Conservation (phyloP, 495 filamentous ascomycete species). For the Gamarada debralockiae region DNA sequence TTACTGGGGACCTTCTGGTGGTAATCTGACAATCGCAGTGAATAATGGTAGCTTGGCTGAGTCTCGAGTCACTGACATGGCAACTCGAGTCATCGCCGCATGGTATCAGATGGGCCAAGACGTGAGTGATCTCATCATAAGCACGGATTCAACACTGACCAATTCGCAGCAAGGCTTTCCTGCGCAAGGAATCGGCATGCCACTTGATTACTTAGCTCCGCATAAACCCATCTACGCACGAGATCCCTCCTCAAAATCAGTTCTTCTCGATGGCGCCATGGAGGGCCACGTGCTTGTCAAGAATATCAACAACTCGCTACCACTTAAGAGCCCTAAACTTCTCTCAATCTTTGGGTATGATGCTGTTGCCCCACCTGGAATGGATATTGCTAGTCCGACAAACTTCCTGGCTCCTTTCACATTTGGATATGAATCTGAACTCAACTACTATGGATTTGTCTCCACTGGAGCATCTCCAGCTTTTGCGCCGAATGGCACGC, state of each 20-base stretch:
- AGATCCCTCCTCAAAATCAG: slow-evolving; percentile 35
- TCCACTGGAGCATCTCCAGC: slow-evolving; percentile 28
- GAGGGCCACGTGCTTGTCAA: slow-evolving; percentile 62
- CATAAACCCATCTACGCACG: slow-evolving; percentile 47
- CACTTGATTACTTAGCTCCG: slow-evolving; percentile 46
- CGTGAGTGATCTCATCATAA: slow-evolving; percentile 32
- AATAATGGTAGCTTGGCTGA: slow-evolving; percentile 45
- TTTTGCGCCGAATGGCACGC: slow-evolving; percentile 75
- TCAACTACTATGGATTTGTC: neutral
- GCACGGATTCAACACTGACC: slow-evolving; percentile 65
- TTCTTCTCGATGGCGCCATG: slow-evolving; percentile 41
- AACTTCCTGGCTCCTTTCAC: neutral
- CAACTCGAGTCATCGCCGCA: slow-evolving; percentile 45
- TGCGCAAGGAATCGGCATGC: slow-evolving; percentile 38
- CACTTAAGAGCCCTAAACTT: slow-evolving; percentile 44
- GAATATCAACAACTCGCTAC: slow-evolving; percentile 51
- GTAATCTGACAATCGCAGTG: slow-evolving; percentile 39
- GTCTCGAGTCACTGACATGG: slow-evolving; percentile 22
- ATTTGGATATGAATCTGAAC: slow-evolving; percentile 6
- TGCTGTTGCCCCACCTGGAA: slow-evolving; percentile 21
- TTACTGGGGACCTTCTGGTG: slow-evolving; percentile 52
- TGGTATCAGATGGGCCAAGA: slow-evolving; percentile 51
- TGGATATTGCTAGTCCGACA: neutral
- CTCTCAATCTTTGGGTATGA: slow-evolving; percentile 51
- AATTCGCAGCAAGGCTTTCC: slow-evolving; percentile 45